A percentile compares a stretch with the other conserved stretches of the same genome.
phyloP scores from a whole-genome alignment of 1,139 yeast genomes.

The Candida anutae region DNA sequence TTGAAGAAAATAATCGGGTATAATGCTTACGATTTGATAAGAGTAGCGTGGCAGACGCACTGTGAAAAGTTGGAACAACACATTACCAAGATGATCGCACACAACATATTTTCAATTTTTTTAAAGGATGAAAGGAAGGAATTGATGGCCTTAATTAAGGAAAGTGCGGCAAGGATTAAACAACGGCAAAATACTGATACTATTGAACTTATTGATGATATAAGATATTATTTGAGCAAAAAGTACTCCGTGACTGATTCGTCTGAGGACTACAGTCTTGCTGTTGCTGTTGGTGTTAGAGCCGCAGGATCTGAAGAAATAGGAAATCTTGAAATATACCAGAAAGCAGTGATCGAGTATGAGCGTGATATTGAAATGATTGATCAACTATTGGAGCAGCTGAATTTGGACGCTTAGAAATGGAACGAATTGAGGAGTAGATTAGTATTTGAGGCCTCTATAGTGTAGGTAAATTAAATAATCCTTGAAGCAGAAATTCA shows the following conservation, averaged over 20 bases:
- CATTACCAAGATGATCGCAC: slow-evolving; percentile 52
- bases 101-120: slow-evolving; percentile 33
- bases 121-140: slow-evolving; percentile 15
- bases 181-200: slow-evolving; percentile 69
- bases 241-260: slow-evolving; percentile 33
- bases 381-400: slow-evolving; percentile 33
- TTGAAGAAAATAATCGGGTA: slow-evolving; percentile 18
- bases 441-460: not conserved
- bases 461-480: no score
- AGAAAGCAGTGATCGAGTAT: slow-evolving; percentile 17
- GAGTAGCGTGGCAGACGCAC: slow-evolving; percentile 62
- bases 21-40: slow-evolving; percentile 47
- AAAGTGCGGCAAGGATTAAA: slow-evolving; percentile 52
- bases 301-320: slow-evolving; percentile 16
- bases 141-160: slow-evolving; percentile 18
- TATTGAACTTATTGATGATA: slow-evolving; percentile 71
- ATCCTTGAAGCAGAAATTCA: no score
- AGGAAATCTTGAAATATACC: slow-evolving; percentile 24
- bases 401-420: slow-evolving; percentile 38
- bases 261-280: slow-evolving; percentile 23
- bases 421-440: no score
- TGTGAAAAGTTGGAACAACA: slow-evolving; percentile 59
- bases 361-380: slow-evolving; percentile 33
- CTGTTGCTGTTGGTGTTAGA: slow-evolving; percentile 3
- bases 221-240: slow-evolving; percentile 51